A percentile compares a stretch with the other conserved stretches of the same genome.
Evolutionary conservation across 495 filamentous ascomycete species (phyloP).

Genomic region (Penicillium manginii): DNA sequence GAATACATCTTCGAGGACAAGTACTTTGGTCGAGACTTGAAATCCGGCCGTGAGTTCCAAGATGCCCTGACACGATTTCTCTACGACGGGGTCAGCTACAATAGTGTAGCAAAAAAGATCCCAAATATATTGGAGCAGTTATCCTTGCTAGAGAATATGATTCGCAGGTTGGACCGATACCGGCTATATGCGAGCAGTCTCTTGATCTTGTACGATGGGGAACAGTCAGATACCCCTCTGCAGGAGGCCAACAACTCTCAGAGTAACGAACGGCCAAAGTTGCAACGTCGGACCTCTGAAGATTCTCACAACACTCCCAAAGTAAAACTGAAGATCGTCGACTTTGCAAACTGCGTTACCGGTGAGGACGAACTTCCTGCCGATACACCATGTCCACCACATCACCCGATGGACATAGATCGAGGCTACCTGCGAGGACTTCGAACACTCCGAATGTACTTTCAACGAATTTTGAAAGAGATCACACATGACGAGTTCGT

Average conservation of each 20-base stretch:
- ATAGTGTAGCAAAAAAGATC: constrained; percentile 80
- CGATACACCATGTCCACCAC: constrained; percentile 76
- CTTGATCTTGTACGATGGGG: constrained; percentile 91
- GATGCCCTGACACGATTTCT: constrained; percentile 86
- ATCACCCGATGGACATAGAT: constrained; percentile 79
- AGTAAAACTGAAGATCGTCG: constrained; percentile 92
- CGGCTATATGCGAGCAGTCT: constrained; percentile 96
- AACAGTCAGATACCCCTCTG: constrained; percentile 32
- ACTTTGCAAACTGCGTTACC: constrained; percentile 97
- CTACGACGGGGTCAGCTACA: constrained; percentile 83
- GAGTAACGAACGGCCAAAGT: constrained; percentile 18
- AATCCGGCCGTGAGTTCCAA: constrained; percentile 88
- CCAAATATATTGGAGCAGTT: constrained; percentile 86
- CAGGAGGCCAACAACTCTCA: constrained; percentile 12
- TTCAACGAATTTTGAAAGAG: constrained; percentile 85
- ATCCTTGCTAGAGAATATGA: constrained; percentile 77
- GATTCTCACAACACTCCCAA: constrained; percentile 52
- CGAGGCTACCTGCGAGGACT: constrained; percentile 88
- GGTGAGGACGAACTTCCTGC: constrained; percentile 71
- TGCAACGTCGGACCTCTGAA: constrained; percentile 36
- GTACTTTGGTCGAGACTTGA: constrained; percentile 90
- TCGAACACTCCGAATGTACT: constrained; percentile 78
- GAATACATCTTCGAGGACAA: constrained; percentile 93
- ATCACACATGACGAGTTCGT: constrained; percentile 60
- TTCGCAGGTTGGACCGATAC: constrained; percentile 77